Evolutionary conservation across 495 filamentous ascomycete species (phyloP).

Genomic region (Sordaria brevicollis): DNA sequence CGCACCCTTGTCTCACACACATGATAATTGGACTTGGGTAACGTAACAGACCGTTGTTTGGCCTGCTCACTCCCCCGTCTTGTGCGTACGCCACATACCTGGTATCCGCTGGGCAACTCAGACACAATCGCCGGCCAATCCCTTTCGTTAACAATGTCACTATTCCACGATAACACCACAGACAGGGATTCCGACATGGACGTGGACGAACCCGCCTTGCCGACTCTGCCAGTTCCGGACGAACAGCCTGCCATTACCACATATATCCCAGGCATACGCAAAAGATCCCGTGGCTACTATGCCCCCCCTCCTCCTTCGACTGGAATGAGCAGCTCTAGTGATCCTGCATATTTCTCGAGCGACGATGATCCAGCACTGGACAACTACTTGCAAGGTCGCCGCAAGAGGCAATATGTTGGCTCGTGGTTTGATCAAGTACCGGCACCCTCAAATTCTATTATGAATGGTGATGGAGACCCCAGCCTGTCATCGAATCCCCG

Average conservation of each 20-base stretch:
- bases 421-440: slow-evolving; percentile 59
- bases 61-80: neutral
- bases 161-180: slow-evolving; percentile 11
- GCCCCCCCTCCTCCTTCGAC: slow-evolving; percentile 15
- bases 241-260: slow-evolving; percentile 12
- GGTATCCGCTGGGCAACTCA: neutral
- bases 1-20: neutral
- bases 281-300: slow-evolving; percentile 25
- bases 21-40: neutral
- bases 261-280: slow-evolving; percentile 27
- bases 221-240: slow-evolving; percentile 19
- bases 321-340: slow-evolving; percentile 45
- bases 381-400: slow-evolving; percentile 48
- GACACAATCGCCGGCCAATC: neutral
- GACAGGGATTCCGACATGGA: neutral
- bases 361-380: slow-evolving; percentile 68
- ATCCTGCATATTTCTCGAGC: slow-evolving; percentile 67
- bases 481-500: slow-evolving; percentile 26
- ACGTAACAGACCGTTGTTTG: neutral
- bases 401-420: slow-evolving; percentile 51
- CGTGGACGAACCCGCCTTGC: slow-evolving; percentile 38
- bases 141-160: neutral
- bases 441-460: slow-evolving; percentile 28
- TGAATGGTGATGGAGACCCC: slow-evolving; percentile 19
- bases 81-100: neutral